Percentiles rank a stretch among this genome's conserved stretches.
These are phyloP conservation scores for Aspergillus sp. DNA, from an alignment of 2,329 filamentous ascomycete genomes.

Conservation along the genomic window DNA sequence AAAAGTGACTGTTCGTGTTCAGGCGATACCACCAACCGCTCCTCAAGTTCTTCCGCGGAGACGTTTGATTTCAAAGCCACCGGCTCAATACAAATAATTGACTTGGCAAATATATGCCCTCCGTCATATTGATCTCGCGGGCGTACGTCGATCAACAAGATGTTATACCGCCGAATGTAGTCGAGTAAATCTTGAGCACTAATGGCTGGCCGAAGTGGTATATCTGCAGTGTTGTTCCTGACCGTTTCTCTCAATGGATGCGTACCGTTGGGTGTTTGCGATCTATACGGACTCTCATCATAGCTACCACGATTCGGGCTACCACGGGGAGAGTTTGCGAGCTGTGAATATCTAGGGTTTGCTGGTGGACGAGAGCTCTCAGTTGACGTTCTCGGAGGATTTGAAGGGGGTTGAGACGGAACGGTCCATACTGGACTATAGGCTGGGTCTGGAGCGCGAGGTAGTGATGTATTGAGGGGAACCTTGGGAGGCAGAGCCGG, in stretches of 20 bases:
- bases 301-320: slow-evolving; percentile 29
- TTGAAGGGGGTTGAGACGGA: slow-evolving; percentile 31
- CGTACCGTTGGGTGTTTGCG: slow-evolving; percentile 39
- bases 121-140: slow-evolving; percentile 74
- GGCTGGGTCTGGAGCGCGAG: slow-evolving; percentile 44
- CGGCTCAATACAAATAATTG: slow-evolving; percentile 86
- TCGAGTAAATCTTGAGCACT: slow-evolving; percentile 66
- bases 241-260: slow-evolving; percentile 28
- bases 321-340: slow-evolving; percentile 26
- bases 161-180: slow-evolving; percentile 60
- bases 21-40: slow-evolving; percentile 44
- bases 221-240: slow-evolving; percentile 43
- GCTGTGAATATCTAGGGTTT: slow-evolving; percentile 32
- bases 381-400: slow-evolving; percentile 36
- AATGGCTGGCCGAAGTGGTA: slow-evolving; percentile 57
- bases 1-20: slow-evolving; percentile 67
- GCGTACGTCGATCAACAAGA: slow-evolving; percentile 84
- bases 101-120: slow-evolving; percentile 80
- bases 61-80: slow-evolving; percentile 65
- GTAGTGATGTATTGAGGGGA: slow-evolving; percentile 37
- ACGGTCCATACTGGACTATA: slow-evolving; percentile 44
- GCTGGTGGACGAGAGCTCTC: slow-evolving; percentile 34
- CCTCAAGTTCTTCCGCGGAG: slow-evolving; percentile 58
- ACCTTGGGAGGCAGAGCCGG: slow-evolving; percentile 41
- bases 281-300: slow-evolving; percentile 41